Evolutionary conservation across 1,139 yeast species (phyloP).

Genomic region (Kurtzmaniella quercitrusa): DNA sequence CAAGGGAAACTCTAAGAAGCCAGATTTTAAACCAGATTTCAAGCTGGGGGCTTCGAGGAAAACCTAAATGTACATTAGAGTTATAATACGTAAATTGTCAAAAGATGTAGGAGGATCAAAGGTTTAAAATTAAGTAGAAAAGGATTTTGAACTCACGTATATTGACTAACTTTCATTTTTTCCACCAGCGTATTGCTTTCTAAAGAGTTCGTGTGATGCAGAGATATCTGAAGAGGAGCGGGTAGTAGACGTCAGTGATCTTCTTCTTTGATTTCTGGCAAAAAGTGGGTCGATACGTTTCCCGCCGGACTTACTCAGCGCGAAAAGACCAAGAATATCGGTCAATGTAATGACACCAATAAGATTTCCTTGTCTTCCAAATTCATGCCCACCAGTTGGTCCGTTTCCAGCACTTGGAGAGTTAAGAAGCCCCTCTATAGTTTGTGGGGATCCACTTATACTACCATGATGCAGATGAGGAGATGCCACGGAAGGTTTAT

Average conservation of each 20-base stretch:
- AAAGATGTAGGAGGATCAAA: background rate
- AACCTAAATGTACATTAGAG: conserved; percentile 23
- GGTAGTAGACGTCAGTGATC: conserved; percentile 51
- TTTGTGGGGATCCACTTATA: conserved; percentile 3
- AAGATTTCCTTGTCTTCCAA: conserved; percentile 65
- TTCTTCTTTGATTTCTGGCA: conserved; percentile 86
- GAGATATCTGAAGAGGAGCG: conserved; percentile 33
- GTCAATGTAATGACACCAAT: conserved; percentile 90
- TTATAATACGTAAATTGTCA: background rate
- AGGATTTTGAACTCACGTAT: background rate
- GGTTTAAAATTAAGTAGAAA: background rate
- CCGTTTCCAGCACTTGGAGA: conserved; percentile 10
- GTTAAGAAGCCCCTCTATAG: conserved; percentile 7
- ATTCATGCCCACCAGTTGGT: conserved; percentile 13
- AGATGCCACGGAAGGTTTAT: conserved; percentile 12
- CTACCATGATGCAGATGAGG: conserved; percentile 8
- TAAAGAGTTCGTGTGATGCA: conserved; percentile 7
- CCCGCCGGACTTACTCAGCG: conserved; percentile 63
- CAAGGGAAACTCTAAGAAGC: conserved; percentile 36
- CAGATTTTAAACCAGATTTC: conserved; percentile 52
- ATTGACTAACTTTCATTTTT: background rate
- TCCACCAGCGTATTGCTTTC: conserved; percentile 6
- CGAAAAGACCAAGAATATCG: conserved; percentile 78
- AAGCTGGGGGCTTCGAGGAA: conserved; percentile 49
- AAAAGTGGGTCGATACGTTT: conserved; percentile 70